Conservation (phyloP, 495 filamentous ascomycete species). For the Lasiosphaeris hirsuta region DNA sequence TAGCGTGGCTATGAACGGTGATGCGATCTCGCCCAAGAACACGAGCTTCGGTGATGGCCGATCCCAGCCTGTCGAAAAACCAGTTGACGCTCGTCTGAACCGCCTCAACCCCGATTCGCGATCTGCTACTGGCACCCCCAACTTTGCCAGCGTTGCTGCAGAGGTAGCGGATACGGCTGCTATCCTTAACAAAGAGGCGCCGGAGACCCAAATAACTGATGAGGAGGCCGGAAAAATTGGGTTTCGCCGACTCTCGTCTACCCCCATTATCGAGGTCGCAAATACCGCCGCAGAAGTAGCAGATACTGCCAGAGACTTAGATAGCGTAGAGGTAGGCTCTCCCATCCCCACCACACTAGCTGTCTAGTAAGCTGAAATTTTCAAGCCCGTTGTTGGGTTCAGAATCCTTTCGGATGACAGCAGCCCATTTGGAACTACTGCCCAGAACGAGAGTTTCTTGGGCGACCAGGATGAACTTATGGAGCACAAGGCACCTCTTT, state of each 20-base stretch:
- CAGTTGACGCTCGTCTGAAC: conserved; percentile 4
- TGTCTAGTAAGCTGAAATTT: not conserved
- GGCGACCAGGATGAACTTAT: conserved; percentile 21
- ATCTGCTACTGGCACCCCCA: conserved; percentile 23
- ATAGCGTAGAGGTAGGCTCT: conserved; percentile 26
- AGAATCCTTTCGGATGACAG: conserved; percentile 14
- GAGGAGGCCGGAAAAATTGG: conserved; percentile 29
- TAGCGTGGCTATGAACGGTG: not conserved
- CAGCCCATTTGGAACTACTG: not conserved
- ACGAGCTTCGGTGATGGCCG: not conserved
- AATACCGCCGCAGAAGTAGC: conserved; percentile 47
- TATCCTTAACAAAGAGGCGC: conserved; percentile 32
- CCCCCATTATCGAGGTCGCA: conserved; percentile 38
- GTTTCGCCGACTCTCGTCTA: conserved; percentile 27
- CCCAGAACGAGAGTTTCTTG: not conserved
- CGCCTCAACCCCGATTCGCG: conserved; percentile 9
- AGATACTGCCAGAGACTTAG: conserved; percentile 38
- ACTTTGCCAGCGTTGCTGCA: conserved; percentile 27
- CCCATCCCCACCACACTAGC: conserved; percentile 8
- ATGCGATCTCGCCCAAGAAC: conserved; percentile 4
- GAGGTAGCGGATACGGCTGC: conserved; percentile 43
- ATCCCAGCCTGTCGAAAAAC: conserved; percentile 5
- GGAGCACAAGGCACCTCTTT: conserved; percentile 37
- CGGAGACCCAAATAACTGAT: conserved; percentile 30
- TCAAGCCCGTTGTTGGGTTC: conserved; percentile 13